phyloP scores from a whole-genome alignment of 495 filamentous ascomycete species.

The Penicillium cosmopolitanum region DNA sequence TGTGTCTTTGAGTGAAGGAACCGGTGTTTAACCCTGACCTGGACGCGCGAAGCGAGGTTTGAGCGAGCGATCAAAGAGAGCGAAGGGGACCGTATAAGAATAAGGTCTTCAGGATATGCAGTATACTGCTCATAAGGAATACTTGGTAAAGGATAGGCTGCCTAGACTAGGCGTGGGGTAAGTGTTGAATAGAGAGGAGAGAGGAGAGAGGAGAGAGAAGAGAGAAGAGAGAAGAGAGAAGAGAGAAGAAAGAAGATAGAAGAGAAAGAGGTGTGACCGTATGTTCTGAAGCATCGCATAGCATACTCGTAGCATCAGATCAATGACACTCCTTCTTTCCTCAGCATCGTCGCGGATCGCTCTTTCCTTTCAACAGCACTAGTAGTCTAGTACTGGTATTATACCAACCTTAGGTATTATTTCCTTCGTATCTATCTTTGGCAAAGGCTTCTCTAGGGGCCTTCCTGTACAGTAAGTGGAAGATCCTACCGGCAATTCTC shows the following conservation, averaged over 20 bases:
- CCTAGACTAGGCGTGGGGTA: background rate
- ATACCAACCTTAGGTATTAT: too few species aligned
- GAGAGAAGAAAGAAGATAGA: background rate
- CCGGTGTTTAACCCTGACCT: too few species aligned
- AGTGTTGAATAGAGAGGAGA: background rate
- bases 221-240: background rate
- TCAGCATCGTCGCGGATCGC: background rate
- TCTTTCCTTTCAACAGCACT: background rate
- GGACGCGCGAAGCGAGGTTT: background rate
- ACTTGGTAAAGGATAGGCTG: background rate
- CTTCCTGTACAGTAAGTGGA: too few species aligned
- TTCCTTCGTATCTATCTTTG: too few species aligned
- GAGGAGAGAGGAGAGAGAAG: background rate
- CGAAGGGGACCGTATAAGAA: background rate
- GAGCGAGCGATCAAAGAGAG: background rate
- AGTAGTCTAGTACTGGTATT: too few species aligned
- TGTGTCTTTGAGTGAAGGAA: too few species aligned
- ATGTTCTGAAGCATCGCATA: background rate
- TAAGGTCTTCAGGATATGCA: background rate
- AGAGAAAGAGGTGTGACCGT: background rate
- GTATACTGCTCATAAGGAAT: background rate
- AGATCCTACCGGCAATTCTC: too few species aligned
- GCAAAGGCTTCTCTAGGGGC: too few species aligned
- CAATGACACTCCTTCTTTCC: background rate
- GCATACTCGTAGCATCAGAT: background rate